These are phyloP conservation scores for Raphanus sativus DNA, from an alignment of 345 rosid genomes.

Conservation along the genomic window DNA sequence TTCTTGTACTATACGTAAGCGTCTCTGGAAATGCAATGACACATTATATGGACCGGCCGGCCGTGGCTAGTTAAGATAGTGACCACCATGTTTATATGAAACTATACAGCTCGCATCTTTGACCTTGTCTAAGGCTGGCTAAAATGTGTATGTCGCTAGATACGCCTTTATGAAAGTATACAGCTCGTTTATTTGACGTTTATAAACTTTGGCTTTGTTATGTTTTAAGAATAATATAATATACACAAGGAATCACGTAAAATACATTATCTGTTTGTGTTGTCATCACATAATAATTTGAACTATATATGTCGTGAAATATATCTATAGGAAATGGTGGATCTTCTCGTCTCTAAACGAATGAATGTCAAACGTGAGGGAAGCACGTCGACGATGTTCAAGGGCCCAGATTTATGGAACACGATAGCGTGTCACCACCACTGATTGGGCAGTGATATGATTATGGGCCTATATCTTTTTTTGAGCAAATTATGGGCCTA, in stretches of 20 bases:
- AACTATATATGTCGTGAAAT: not conserved
- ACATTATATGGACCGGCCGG: constrained; percentile 4
- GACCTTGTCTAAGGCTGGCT: constrained; percentile 11
- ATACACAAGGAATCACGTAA: not conserved
- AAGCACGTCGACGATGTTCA: constrained; percentile 21
- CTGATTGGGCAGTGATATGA: not conserved
- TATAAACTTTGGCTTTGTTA: not conserved
- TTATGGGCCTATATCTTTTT: not conserved
- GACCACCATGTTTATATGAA: constrained; percentile 24
- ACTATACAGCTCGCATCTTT: constrained; percentile 30
- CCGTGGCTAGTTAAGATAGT: constrained; percentile 13
- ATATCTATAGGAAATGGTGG: not conserved
- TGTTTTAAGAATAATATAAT: not conserved
- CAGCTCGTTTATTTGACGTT: too few relatives aligned
- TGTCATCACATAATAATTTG: not conserved
- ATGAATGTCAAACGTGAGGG: not conserved
- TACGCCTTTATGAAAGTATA: not conserved
- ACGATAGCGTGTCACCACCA: not conserved
- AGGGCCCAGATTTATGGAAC: too few relatives aligned
- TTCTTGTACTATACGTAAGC: not conserved
- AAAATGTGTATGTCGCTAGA: not conserved
- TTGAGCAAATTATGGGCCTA: not conserved
- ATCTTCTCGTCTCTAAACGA: constrained; percentile 11
- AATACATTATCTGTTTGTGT: not conserved
- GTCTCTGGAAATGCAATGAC: not conserved